Conservation (phyloP, 441 rosid species). For the Capsella rubella region DNA sequence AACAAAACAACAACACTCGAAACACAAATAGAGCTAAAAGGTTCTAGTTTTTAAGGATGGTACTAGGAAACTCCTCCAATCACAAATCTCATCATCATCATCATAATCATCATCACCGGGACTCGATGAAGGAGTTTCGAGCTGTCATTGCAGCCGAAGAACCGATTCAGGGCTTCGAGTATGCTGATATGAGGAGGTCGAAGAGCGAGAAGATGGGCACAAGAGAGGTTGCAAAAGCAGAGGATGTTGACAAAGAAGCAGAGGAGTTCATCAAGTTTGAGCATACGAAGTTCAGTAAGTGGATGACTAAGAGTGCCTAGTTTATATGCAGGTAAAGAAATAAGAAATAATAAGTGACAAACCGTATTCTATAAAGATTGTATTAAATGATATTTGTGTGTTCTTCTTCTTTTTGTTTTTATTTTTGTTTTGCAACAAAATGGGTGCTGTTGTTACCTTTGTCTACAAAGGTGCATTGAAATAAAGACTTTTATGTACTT, state of each 20-base stretch:
- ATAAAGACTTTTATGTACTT: not conserved
- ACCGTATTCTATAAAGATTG: constrained; percentile 14
- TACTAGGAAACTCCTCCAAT: constrained; percentile 25
- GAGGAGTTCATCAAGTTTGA: constrained; percentile 63
- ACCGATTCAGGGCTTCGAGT: constrained; percentile 23
- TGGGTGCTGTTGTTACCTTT: constrained; percentile 24
- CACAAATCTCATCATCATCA: constrained; percentile 36
- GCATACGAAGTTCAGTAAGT: constrained; percentile 59
- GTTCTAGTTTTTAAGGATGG: constrained; percentile 17
- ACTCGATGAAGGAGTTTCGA: constrained; percentile 33
- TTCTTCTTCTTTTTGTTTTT: not conserved
- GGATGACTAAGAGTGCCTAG: constrained; percentile 33
- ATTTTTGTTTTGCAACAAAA: constrained; percentile 27
- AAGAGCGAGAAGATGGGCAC: constrained; percentile 30
- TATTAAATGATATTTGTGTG: constrained; percentile 8
- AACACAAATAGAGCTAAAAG: constrained; percentile 10
- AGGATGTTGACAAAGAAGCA: constrained; percentile 62
- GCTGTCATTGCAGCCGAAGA: constrained; percentile 28
- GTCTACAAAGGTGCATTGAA: constrained; percentile 16
- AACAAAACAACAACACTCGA: constrained; percentile 15
- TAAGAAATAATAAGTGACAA: constrained; percentile 15
- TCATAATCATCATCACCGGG: constrained; percentile 9
- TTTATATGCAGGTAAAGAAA: constrained; percentile 5
- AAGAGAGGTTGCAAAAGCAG: constrained; percentile 34
- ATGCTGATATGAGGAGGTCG: constrained; percentile 28